A percentile compares a stretch with the other conserved stretches of the same genome.
These are phyloP conservation scores for Chrysoporthe deuterocubensis DNA, from an alignment of 2,329 filamentous ascomycete species.

Conservation along the genomic window DNA sequence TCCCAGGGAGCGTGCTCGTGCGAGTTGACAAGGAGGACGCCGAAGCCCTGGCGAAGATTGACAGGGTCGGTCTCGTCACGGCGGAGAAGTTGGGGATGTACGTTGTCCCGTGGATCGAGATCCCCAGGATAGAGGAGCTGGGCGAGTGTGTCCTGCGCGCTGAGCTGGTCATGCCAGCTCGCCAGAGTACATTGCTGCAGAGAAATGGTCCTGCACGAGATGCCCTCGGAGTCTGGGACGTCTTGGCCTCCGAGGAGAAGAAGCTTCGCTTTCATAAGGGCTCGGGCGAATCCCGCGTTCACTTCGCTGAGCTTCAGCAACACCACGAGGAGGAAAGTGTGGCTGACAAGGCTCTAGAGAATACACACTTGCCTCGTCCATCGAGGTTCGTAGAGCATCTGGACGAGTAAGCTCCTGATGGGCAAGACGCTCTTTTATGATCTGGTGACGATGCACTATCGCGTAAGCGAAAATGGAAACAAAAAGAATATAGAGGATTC, in stretches of 20 bases:
- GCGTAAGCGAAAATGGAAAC: too few species aligned
- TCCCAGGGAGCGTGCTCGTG: not conserved
- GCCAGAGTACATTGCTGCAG: not conserved
- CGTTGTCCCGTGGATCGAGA: conserved; percentile 3
- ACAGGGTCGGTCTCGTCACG: not conserved
- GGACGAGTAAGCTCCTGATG: not conserved
- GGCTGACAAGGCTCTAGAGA: not conserved
- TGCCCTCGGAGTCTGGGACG: not conserved
- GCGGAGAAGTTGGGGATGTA: conserved; percentile 5
- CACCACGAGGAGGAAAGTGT: not conserved
- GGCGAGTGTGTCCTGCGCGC: not conserved
- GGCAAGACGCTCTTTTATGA: not conserved
- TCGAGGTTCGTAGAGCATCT: not conserved
- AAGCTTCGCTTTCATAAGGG: not conserved
- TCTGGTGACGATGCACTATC: not conserved
- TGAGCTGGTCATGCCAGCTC: not conserved
- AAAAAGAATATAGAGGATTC: too few species aligned
- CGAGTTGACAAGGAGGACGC: not conserved
- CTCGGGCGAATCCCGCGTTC: not conserved
- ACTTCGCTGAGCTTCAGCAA: not conserved
- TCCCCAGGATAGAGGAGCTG: not conserved
- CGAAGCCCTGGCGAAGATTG: not conserved
- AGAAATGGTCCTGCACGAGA: not conserved
- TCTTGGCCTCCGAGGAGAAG: not conserved
- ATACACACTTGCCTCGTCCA: not conserved